A percentile compares a stretch with the other conserved stretches of the same genome.
Evolutionary conservation across 768 basidiomycete genomes (phyloP).

Genomic region (Favolaschia claudopus): DNA sequence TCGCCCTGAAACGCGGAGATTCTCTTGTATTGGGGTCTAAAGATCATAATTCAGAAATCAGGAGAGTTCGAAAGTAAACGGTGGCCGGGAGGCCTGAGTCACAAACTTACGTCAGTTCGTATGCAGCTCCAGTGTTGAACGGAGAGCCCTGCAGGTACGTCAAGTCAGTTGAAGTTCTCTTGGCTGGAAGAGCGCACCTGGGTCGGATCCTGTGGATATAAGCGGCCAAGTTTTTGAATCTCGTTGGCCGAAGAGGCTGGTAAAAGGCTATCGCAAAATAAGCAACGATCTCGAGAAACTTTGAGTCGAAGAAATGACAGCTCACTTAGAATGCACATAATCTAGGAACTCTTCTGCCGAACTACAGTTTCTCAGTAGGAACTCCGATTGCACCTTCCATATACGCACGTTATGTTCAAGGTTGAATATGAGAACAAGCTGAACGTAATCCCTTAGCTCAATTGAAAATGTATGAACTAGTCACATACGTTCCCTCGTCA

Average conservation of each 20-base stretch:
- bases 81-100: too few relatives aligned
- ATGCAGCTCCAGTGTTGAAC: neutral
- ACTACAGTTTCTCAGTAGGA: neutral
- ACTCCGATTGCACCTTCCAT: too few relatives aligned
- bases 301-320: neutral
- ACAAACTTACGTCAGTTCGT: neutral
- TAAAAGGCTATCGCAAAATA: neutral
- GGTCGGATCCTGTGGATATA: neutral
- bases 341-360: neutral
- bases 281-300: too few relatives aligned
- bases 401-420: constrained; percentile 17
- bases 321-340: neutral
- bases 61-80: neutral
- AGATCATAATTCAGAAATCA: neutral
- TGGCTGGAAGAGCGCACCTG: neutral
- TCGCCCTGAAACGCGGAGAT: constrained; percentile 48
- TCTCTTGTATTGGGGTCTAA: constrained; percentile 48
- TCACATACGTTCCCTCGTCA: constrained; percentile 20
- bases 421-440: constrained; percentile 7
- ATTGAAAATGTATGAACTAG: neutral
- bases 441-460: neutral
- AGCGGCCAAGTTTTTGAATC: neutral
- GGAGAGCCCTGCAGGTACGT: constrained; percentile 3
- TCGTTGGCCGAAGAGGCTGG: neutral
- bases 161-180: neutral